Evolutionary conservation across 768 basidiomycete genomes (phyloP), one percentile per base, ranked within the genome.

Genomic region (Leccinum boreale): DNA sequence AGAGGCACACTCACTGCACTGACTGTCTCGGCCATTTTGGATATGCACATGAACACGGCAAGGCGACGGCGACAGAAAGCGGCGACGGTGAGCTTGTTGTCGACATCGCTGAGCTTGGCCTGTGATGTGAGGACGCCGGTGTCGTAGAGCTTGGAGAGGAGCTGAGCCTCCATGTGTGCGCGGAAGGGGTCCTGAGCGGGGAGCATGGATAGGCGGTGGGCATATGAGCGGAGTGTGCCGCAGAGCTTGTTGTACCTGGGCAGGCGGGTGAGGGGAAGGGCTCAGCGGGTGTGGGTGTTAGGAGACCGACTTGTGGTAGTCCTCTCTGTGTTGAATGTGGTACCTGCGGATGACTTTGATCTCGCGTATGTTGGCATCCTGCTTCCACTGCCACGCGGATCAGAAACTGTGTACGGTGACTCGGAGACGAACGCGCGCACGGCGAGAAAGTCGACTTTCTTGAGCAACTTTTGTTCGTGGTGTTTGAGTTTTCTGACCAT

Each of bases 391-490:
- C 15, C 36, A 36, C 2, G 35, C 31, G 55, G 52, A 28, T 54
- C 53, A 53, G 54, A 10, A 28, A n/a, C 17, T 50, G 48, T 49
- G 57, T 28, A 26, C 46, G 39, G 44, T 39, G 7, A 51, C 23
- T 14, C 24, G 10, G 8, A 14, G 10, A 28, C 70, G 15, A 15
- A 77, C 85, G 57, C 69, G 57, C 69, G 57, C 69, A 93, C 94
- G 69, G 90, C 92, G 59, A 98, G 81, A 73, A 99, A 97, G 75
- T 98, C 97, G 66, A 98, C 95, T 76, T 97, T 94, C 72, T 92
- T 94, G 72, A 95, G 83, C 33, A 97, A 82, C 68, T 89, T 95
- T 73, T 94, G 87, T 74, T 99, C 96, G 75, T 99, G 97, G 71
- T 92, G 84, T 78, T 96, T 98, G 73, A 98, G 83, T 76, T 96